Conservation (phyloP, 169 alveolate species). For the Cryptosporidium meleagridis region DNA sequence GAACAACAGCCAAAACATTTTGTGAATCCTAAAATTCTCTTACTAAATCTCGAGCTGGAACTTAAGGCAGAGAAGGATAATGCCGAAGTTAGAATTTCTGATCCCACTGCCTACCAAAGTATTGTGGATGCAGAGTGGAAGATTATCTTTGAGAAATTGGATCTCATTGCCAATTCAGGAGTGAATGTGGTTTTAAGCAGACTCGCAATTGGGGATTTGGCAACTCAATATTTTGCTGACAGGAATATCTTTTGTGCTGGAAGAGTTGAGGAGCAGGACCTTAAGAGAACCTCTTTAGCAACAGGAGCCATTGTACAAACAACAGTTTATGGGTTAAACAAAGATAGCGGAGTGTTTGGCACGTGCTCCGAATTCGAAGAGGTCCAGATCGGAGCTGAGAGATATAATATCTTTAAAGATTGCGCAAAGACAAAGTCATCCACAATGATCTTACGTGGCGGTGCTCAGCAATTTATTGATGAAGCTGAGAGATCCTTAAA, state of each 20-base stretch:
- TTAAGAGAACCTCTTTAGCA: conserved; percentile 93
- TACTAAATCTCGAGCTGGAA: conserved; percentile 95
- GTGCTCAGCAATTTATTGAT: conserved; percentile 97
- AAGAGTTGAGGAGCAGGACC: conserved; percentile 95
- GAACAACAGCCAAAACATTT: conserved; percentile 97
- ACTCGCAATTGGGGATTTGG: conserved; percentile 98
- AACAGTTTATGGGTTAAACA: conserved; percentile 91
- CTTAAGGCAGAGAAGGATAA: conserved; percentile 98
- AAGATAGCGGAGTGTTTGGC: conserved; percentile 91
- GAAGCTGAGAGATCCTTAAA: conserved; percentile 97
- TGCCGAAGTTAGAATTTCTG: conserved; percentile 91
- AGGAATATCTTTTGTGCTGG: conserved; percentile 96
- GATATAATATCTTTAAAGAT: conserved; percentile 95
- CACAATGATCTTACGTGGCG: conserved; percentile 97
- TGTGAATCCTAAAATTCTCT: conserved; percentile 92
- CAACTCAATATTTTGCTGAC: conserved; percentile 99
- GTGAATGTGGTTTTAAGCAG: conserved; percentile 94
- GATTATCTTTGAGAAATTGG: conserved; percentile 94
- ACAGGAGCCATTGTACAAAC: conserved; percentile 96
- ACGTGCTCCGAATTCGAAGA: conserved; percentile 97
- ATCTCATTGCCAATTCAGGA: conserved; percentile 91
- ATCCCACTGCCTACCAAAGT: conserved; percentile 92
- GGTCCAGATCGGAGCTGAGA: conserved; percentile 95
- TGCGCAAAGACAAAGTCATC: conserved; percentile 93
- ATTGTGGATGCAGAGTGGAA: conserved; percentile 99